Percentiles rank a stretch among this genome's conserved stretches.
Evolutionary conservation across 805 yeast species (phyloP).

Genomic region (Sugiyamaella americana): DNA sequence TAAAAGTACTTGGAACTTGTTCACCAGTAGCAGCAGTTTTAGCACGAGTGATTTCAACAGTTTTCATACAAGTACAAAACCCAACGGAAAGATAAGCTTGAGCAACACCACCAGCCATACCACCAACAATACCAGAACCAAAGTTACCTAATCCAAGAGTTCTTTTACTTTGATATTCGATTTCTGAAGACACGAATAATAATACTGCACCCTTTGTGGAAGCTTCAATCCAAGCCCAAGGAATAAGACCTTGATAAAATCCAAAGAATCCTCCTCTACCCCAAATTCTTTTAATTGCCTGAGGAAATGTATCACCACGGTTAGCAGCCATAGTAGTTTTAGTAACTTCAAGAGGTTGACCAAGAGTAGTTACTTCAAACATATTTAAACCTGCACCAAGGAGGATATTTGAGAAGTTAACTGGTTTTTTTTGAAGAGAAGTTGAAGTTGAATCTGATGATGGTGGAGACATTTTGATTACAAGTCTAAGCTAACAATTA

Average conservation of each 20-base stretch:
- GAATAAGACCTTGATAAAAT: conserved; percentile 94
- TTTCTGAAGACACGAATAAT: conserved; percentile 86
- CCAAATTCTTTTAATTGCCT: conserved; percentile 74
- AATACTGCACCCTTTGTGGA: conserved; percentile 98
- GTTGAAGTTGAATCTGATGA: not conserved
- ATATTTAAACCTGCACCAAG: conserved; percentile 90
- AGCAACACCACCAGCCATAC: conserved; percentile 92
- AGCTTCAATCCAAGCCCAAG: conserved; percentile 99
- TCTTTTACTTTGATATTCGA: conserved; percentile 65
- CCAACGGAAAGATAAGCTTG: conserved; percentile 97
- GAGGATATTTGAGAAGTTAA: conserved; percentile 81
- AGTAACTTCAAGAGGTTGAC: conserved; percentile 93
- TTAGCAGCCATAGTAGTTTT: conserved; percentile 99
- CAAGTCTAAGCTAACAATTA: too few relatives aligned
- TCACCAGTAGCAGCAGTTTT: conserved; percentile 69
- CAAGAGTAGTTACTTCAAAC: conserved; percentile 89
- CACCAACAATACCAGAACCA: conserved; percentile 88
- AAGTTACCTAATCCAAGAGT: conserved; percentile 59
- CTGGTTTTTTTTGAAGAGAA: conserved; percentile 66
- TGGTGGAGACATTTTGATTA: not conserved
- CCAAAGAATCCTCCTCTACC: conserved; percentile 89
- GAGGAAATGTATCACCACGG: conserved; percentile 59
- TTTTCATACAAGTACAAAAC: conserved; percentile 98
- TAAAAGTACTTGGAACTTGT: conserved; percentile 67
- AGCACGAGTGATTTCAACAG: conserved; percentile 91